Percentiles rank a stretch among this genome's conserved stretches.
phyloP scores from a whole-genome alignment of 192 early-diverging fungal genomes.

The Umbelopsis sp. region DNA sequence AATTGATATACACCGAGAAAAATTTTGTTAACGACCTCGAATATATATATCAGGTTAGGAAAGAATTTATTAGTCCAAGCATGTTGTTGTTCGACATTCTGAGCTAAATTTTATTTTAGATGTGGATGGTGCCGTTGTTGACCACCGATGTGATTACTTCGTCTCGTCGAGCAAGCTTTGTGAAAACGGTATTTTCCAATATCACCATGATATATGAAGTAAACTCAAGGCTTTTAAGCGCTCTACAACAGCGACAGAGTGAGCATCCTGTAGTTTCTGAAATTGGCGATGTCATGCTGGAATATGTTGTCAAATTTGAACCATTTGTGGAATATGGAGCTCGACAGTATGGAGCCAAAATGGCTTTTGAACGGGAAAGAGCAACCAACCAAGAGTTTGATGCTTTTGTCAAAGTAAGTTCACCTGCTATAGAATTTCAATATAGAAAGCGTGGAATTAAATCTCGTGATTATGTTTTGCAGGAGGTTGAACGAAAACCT shows the following conservation, averaged over 20 bases:
- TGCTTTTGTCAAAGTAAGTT: constrained; percentile 73
- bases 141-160: constrained; percentile 65
- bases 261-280: constrained; percentile 71
- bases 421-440: background rate
- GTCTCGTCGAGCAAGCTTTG: constrained; percentile 68
- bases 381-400: constrained; percentile 63
- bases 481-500: constrained; percentile 73
- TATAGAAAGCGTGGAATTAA: no score
- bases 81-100: no score
- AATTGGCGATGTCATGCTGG: constrained; percentile 85
- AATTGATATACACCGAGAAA: constrained; percentile 88
- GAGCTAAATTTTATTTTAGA: constrained; percentile 20
- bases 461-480: no score
- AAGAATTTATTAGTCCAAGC: no score
- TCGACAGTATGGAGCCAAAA: constrained; percentile 81
- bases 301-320: constrained; percentile 69
- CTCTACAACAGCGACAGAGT: constrained; percentile 66
- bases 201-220: constrained; percentile 62
- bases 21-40: constrained; percentile 90
- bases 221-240: constrained; percentile 62
- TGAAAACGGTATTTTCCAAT: constrained; percentile 80
- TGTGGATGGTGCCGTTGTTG: constrained; percentile 66
- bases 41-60: constrained; percentile 71
- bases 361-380: constrained; percentile 81
- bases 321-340: constrained; percentile 87